Evolutionary conservation across 805 yeast species (phyloP), one percentile per base, ranked within the genome.

Genomic region (Hermanozyma aechmeae): DNA sequence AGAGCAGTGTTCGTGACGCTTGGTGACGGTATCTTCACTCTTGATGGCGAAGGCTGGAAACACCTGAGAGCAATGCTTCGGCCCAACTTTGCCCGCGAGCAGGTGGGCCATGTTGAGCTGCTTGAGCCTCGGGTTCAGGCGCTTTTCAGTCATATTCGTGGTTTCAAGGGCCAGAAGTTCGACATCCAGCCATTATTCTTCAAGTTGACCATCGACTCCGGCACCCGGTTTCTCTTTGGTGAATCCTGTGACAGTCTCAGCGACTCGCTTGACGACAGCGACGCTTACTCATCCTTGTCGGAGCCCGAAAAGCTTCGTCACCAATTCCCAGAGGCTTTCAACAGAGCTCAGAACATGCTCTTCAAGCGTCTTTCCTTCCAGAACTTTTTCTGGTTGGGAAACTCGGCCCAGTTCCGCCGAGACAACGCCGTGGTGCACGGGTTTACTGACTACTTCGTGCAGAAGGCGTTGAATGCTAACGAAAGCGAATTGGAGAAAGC

Each of bases 391-490:
- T 40, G 27, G 25, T 28, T 40, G 10, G 42, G 27, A 11, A 25
- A 33, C 13, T 26, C 27, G 12, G 17, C 12, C 14, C 32, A 31
- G 23, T 40, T 40, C 35, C 33, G 31, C 23, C 27, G 29, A 18
- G 24, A 33, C 31, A 40, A 40, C 32, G 28, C 27, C 21, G 20
- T 29, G 5, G 37, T 40, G 23, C 44, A 40, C 24, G 32, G 24
- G 20, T 38, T 40, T 18, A 33, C 42, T 11, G 32, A 65, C 37
- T 50, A 41, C 33, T 66, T 59, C 37, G 72, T 65, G 15, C 31
- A 52, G 20, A 40, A 40, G 30, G 71, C 67, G 5, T 47, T 68
- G 25, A 39, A 37, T 7, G 39, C 53, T n/a, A 34, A 48, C 8
- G 53, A 37, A 14, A 48, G 47, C 34, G 61, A 54, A 27, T 46